Evolutionary conservation across 352 stramenopile species (phyloP).

Genomic region (Pythium sp.): DNA sequence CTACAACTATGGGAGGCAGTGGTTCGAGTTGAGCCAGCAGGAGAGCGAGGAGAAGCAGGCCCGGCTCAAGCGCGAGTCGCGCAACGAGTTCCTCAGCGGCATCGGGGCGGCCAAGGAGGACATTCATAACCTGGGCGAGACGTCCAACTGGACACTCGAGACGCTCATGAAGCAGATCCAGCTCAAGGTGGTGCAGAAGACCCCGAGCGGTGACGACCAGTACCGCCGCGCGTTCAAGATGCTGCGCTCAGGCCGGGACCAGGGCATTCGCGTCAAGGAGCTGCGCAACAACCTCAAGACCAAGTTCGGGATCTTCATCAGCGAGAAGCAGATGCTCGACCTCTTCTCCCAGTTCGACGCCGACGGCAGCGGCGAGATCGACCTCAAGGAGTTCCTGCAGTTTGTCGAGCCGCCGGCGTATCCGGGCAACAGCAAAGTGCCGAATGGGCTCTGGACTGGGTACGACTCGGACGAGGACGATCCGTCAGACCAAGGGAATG

Average conservation of each 20-base stretch:
- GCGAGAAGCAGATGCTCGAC: slow-evolving; percentile 64
- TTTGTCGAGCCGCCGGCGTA: slow-evolving; percentile 66
- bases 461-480: slow-evolving; percentile 27
- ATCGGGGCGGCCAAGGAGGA: slow-evolving; percentile 27
- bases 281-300: slow-evolving; percentile 76
- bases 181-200: slow-evolving; percentile 76
- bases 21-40: slow-evolving; percentile 75
- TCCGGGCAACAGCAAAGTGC: slow-evolving; percentile 48
- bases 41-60: slow-evolving; percentile 57
- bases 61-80: slow-evolving; percentile 54
- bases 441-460: slow-evolving; percentile 55
- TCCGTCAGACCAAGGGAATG: not conserved
- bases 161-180: slow-evolving; percentile 72
- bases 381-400: slow-evolving; percentile 76
- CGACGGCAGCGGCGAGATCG: slow-evolving; percentile 68
- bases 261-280: slow-evolving; percentile 67
- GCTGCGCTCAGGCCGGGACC: slow-evolving; percentile 59
- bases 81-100: slow-evolving; percentile 58
- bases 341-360: slow-evolving; percentile 63
- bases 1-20: slow-evolving; percentile 72
- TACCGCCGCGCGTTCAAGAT: slow-evolving; percentile 81
- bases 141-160: slow-evolving; percentile 63
- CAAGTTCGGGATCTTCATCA: slow-evolving; percentile 78
- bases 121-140: slow-evolving; percentile 41
- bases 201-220: slow-evolving; percentile 70